phyloP scores from a whole-genome alignment of 1,284 basidiomycete species.

The Neonothopanus nambi region DNA sequence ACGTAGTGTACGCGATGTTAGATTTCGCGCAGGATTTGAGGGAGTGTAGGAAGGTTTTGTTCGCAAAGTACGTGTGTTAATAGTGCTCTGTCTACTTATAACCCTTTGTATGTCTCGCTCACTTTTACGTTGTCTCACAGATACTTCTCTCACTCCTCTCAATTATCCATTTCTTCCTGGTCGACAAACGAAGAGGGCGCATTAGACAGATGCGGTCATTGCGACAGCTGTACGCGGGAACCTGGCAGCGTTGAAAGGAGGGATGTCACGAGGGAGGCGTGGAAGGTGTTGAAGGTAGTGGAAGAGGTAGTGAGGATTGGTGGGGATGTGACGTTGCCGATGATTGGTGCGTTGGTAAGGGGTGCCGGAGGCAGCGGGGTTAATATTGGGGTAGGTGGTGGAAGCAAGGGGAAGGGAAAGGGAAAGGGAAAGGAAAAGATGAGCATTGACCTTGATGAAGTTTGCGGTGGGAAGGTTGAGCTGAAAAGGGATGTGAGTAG shows the following conservation, averaged over 20 bases:
- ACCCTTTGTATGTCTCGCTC: too few species aligned
- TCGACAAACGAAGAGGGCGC: conserved; percentile 61
- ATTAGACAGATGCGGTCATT: conserved; percentile 75
- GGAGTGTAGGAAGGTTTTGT: conserved; percentile 70
- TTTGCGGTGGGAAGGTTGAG: conserved; percentile 65
- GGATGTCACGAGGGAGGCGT: conserved; percentile 74
- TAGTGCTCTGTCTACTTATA: too few species aligned
- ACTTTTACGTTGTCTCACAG: conserved; percentile 41
- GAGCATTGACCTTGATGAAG: conserved; percentile 55
- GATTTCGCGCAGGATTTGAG: conserved; percentile 71
- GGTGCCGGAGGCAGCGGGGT: conserved; percentile 67
- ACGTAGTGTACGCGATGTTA: conserved; percentile 76
- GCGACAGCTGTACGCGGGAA: conserved; percentile 84
- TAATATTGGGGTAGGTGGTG: too few species aligned
- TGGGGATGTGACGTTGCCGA: conserved; percentile 70
- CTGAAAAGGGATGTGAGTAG: conserved; percentile 68
- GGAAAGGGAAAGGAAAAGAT: conserved; percentile 40
- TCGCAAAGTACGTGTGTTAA: conserved; percentile 68
- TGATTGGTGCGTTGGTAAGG: conserved; percentile 62
- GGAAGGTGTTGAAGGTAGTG: conserved; percentile 72
- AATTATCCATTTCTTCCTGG: conserved; percentile 74
- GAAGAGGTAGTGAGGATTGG: conserved; percentile 47
- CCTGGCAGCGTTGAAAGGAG: conserved; percentile 49
- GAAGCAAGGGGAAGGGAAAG: conserved; percentile 26
- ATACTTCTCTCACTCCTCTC: conserved; percentile 79